Base-by-base conservation (phyloP, 2,329 filamentous ascomycete species). In the Diaporthe amygdali region DNA sequence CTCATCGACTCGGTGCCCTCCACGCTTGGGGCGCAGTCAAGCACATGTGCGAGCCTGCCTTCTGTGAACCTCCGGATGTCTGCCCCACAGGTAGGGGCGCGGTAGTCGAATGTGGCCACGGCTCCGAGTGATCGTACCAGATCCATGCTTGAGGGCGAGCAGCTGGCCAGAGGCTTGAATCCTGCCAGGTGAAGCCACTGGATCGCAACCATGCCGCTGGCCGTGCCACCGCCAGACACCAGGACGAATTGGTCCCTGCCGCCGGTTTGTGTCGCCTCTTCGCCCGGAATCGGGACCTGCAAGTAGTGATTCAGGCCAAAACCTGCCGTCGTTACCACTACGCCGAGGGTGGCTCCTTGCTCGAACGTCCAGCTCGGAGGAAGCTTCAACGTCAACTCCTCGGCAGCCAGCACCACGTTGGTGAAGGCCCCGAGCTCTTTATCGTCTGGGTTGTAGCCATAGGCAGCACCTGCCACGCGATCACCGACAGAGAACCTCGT, bases 11-110 rank as follows among this genome's bases (percentile, higher is more conserved):
- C n/a, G n/a, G n/a, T n/a, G n/a, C n/a, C n/a, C 2, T 17, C 20
- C 3, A 89, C n/a, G n/a, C n/a, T n/a, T n/a, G n/a, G n/a, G n/a
- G n/a, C 85, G 71, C 83, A 86, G 76, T 90, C 88, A 46, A 87
- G 82, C 5, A 79, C 85, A 30, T 84, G 77, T 14, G 77, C 76
- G 5, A 89, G 78, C 37, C 76, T 78, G 77, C 85, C 81, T 5
- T 83, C 78, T 10, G 85, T 86, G 68, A 80, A 81, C 44, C 80
- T 78, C 39, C 82, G 81, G 77, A 90, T 89, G 70, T 87, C 82
- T 41, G 80, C 78, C 1, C 81, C 81, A 32, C 81, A 82, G 22
- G 82, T 81, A 0, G 84, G 79, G 22, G 83, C 82, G 32, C 81
- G 82, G 80, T 89, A 89, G 77, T 89, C 83, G 75, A 88, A 88